phyloP scores from a whole-genome alignment of 768 basidiomycete genomes.

The Kwoniella bestiolae region DNA sequence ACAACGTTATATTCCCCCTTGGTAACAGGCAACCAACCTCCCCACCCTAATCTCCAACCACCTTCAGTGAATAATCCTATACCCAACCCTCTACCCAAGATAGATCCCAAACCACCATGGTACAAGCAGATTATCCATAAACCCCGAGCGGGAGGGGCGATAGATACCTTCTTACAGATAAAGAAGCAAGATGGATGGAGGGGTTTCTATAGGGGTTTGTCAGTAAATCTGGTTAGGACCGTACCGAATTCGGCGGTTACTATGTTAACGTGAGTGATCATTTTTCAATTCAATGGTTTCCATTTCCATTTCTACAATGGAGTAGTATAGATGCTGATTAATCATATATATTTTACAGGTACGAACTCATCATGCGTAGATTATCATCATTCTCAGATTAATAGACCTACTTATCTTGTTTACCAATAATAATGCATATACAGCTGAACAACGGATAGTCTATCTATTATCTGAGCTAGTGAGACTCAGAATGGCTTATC shows the following conservation, averaged over 20 bases:
- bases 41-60: slow-evolving; percentile 12
- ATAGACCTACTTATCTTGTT: slow-evolving; percentile 3
- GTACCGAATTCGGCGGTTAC: slow-evolving; percentile 97
- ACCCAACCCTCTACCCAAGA: slow-evolving; percentile 17
- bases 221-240: slow-evolving; percentile 90
- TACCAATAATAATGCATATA: background rate
- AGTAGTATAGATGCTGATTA: too few species aligned
- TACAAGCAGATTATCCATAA: slow-evolving; percentile 36
- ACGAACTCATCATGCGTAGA: slow-evolving; percentile 38
- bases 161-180: slow-evolving; percentile 74
- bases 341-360: slow-evolving; percentile 47
- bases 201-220: slow-evolving; percentile 88
- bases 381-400: slow-evolving; percentile 19
- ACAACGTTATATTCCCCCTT: slow-evolving; percentile 65
- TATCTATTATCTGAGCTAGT: background rate
- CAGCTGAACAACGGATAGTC: background rate
- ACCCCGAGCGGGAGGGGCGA: slow-evolving; percentile 64
- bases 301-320: too few species aligned
- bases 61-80: slow-evolving; percentile 10
- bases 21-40: slow-evolving; percentile 57
- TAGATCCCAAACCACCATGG: slow-evolving; percentile 24
- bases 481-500: too few species aligned
- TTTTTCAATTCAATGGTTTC: slow-evolving; percentile 30
- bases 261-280: slow-evolving; percentile 77
- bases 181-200: slow-evolving; percentile 81